Percentiles rank a stretch among this genome's conserved stretches.
phyloP scores from a whole-genome alignment of 108 stramenopile species.

The Stephanodiscus minutulus region DNA sequence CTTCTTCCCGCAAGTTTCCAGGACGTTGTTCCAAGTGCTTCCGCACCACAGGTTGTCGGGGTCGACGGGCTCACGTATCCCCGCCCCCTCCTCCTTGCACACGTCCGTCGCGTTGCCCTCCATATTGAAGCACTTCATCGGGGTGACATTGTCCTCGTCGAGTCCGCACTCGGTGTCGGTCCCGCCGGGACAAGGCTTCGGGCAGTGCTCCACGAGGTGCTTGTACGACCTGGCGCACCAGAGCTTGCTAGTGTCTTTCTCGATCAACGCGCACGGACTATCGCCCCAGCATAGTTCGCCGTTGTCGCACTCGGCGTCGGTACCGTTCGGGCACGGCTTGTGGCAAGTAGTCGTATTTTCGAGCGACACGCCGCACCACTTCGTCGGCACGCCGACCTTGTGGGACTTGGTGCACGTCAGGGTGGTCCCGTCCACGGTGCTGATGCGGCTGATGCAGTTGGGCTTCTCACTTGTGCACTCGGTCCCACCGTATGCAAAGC shows the following conservation, averaged over 20 bases:
- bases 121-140: constrained; percentile 47
- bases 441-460: neutral
- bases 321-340: no score
- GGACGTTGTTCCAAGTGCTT: constrained; percentile 29
- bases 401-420: no score
- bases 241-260: neutral
- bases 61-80: constrained; percentile 34
- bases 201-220: constrained; percentile 44
- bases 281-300: no score
- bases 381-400: no score
- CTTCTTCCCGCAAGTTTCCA: constrained; percentile 35
- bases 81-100: constrained; percentile 30
- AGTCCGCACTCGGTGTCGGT: constrained; percentile 39
- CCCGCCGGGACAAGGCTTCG: constrained; percentile 42
- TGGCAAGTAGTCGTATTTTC: no score
- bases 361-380: no score
- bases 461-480: neutral
- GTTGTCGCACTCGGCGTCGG: no score
- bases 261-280: no score
- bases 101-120: constrained; percentile 4
- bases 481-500: no score
- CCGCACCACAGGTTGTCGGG: constrained; percentile 46
- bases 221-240: constrained; percentile 49
- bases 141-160: constrained; percentile 11
- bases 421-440: neutral